phyloP scores from a whole-genome alignment of 2,329 filamentous ascomycete species.

The Fusarium dimerum region DNA sequence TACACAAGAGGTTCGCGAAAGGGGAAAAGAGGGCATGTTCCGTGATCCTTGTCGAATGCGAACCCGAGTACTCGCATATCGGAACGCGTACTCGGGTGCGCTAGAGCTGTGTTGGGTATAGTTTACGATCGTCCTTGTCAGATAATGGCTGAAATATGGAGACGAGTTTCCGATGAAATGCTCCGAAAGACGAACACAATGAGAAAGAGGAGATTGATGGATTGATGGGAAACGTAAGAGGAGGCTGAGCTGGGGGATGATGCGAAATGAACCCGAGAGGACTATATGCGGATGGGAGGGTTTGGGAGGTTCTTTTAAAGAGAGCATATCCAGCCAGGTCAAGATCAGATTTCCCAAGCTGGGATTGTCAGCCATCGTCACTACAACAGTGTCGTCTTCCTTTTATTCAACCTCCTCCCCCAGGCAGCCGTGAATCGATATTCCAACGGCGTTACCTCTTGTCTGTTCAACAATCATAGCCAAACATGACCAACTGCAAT shows the following conservation, averaged over 20 bases:
- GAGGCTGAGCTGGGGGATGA: background rate
- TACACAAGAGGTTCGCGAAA: conserved; percentile 3
- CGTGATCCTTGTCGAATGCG: conserved; percentile 10
- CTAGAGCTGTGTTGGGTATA: conserved; percentile 11
- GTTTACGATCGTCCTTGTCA: conserved; percentile 6
- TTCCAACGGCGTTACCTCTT: background rate
- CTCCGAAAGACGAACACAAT: background rate
- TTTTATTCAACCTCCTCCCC: background rate
- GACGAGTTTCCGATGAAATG: background rate
- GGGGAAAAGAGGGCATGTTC: conserved; percentile 4
- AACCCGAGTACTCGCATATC: conserved; percentile 24
- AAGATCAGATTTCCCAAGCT: no score
- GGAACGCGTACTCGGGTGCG: conserved; percentile 24
- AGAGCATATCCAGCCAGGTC: background rate
- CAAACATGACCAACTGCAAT: conserved; percentile 17
- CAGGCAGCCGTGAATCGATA: background rate
- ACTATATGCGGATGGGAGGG: conserved; percentile 2
- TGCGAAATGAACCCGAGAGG: conserved; percentile 6
- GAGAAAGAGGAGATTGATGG: no score
- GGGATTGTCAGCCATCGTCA: no score
- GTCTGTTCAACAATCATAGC: background rate
- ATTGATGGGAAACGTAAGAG: background rate
- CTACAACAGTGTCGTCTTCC: background rate
- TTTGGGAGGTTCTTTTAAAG: background rate
- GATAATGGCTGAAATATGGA: no score